phyloP scores from a whole-genome alignment of 176 grass and related monocot species.

The Carex parvula region DNA sequence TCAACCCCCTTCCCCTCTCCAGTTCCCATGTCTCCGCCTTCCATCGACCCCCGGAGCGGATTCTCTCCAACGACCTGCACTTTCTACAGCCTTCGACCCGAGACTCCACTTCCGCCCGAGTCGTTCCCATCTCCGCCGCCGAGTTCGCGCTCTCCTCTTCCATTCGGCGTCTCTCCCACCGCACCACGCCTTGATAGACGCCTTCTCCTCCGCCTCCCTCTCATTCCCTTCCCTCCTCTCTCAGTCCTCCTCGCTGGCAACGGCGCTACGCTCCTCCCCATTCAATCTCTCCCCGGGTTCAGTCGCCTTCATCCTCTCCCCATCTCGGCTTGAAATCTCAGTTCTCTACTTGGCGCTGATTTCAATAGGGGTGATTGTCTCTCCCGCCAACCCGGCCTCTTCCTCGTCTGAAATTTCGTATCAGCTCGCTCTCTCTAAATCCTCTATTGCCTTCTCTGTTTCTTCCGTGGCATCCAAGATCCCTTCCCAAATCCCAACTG shows the following conservation, averaged over 20 bases:
- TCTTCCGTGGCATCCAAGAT: slow-evolving; percentile 23
- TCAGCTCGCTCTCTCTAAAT: slow-evolving; percentile 17
- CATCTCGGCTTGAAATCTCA: slow-evolving; percentile 16
- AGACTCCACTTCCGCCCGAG: background rate
- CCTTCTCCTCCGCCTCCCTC: slow-evolving; percentile 23
- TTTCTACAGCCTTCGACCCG: slow-evolving; percentile 24
- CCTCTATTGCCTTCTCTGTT: slow-evolving; percentile 29
- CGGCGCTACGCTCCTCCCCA: slow-evolving; percentile 11
- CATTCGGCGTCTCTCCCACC: slow-evolving; percentile 14
- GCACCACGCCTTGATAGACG: slow-evolving; percentile 29
- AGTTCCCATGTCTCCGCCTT: background rate
- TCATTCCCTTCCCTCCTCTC: slow-evolving; percentile 28
- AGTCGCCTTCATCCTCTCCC: slow-evolving; percentile 32
- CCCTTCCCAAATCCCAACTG: background rate
- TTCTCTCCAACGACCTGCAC: slow-evolving; percentile 12
- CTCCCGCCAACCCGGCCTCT: slow-evolving; percentile 24
- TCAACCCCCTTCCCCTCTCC: background rate
- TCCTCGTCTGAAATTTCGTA: slow-evolving; percentile 2
- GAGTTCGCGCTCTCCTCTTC: slow-evolving; percentile 27
- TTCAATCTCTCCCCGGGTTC: slow-evolving; percentile 23
- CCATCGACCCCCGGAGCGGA: slow-evolving; percentile 23
- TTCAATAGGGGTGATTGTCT: slow-evolving; percentile 26
- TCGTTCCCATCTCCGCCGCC: slow-evolving; percentile 7
- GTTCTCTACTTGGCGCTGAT: slow-evolving; percentile 32
- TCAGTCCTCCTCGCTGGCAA: slow-evolving; percentile 21